These are phyloP conservation scores for Phytophthora pseudosyringae DNA, from an alignment of 352 stramenopile species.

Conservation along the genomic window DNA sequence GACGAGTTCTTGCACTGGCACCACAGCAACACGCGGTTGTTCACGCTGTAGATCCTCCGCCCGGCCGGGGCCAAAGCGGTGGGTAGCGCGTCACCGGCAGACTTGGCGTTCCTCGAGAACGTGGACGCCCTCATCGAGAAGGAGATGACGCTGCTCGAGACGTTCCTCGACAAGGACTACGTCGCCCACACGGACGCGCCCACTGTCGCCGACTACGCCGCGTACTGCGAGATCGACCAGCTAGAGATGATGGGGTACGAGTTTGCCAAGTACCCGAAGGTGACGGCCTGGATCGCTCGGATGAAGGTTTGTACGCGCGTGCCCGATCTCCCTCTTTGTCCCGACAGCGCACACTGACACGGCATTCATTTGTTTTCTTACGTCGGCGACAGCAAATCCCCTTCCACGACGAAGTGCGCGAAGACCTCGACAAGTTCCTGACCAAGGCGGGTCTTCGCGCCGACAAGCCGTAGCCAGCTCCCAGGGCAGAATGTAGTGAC, in stretches of 20 bases:
- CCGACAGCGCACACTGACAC: neutral
- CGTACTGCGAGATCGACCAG: slow-evolving; percentile 69
- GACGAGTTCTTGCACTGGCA: slow-evolving; percentile 62
- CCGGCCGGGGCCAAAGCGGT: slow-evolving; percentile 25
- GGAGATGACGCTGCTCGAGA: slow-evolving; percentile 43
- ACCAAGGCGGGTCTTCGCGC: slow-evolving; percentile 12
- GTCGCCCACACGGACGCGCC: slow-evolving; percentile 44
- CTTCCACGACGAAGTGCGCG: slow-evolving; percentile 34
- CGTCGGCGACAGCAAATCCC: slow-evolving; percentile 26
- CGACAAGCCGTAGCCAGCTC: slow-evolving; percentile 16
- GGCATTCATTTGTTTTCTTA: neutral
- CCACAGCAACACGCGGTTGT: slow-evolving; percentile 45
- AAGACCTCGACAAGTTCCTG: slow-evolving; percentile 41
- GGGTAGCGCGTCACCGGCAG: slow-evolving; percentile 26
- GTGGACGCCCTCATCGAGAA: slow-evolving; percentile 41
- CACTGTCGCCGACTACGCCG: slow-evolving; percentile 53
- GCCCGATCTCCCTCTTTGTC: neutral
- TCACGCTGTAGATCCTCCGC: slow-evolving; percentile 43
- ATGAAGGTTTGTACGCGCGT: slow-evolving; percentile 25
- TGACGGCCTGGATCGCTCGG: slow-evolving; percentile 43
- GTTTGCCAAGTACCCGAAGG: slow-evolving; percentile 49
- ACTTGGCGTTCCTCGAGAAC: slow-evolving; percentile 37
- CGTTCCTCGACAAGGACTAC: slow-evolving; percentile 50
- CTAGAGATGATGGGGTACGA: slow-evolving; percentile 53
- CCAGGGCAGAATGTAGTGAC: neutral